Conservation (phyloP, 768 basidiomycete genomes). For the Austroboletus festivus region DNA sequence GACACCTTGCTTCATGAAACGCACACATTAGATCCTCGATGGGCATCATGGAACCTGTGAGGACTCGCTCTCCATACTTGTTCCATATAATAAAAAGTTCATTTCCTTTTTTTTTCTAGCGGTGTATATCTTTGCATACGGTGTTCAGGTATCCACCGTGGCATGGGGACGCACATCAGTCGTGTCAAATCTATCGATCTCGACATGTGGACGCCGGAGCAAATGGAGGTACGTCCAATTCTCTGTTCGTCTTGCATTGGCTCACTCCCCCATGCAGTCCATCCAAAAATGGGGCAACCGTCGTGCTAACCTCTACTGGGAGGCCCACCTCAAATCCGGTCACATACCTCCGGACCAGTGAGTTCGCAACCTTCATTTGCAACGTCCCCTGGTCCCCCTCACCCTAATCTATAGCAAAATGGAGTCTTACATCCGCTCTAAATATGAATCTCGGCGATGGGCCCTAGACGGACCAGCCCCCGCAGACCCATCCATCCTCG, state of each 20-base stretch:
- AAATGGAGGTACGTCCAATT: conserved; percentile 73
- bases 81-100: neutral
- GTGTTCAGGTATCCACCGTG: conserved; percentile 95
- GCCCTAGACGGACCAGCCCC: conserved; percentile 88
- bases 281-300: conserved; percentile 95
- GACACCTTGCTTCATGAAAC: neutral
- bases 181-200: conserved; percentile 97
- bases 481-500: conserved; percentile 74
- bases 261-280: conserved; percentile 39
- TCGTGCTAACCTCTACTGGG: conserved; percentile 95
- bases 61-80: too few relatives aligned
- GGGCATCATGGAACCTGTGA: conserved; percentile 97
- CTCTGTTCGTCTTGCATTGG: neutral
- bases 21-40: conserved; percentile 73
- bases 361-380: too few relatives aligned
- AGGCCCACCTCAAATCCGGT: conserved; percentile 88
- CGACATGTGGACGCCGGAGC: conserved; percentile 96
- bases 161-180: conserved; percentile 98
- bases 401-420: conserved; percentile 67
- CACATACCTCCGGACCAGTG: conserved; percentile 95
- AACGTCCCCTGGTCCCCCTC: too few relatives aligned
- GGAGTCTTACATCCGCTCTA: conserved; percentile 94
- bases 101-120: conserved; percentile 36
- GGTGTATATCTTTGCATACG: conserved; percentile 95
- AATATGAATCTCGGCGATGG: conserved; percentile 94